phyloP scores from a whole-genome alignment of 352 stramenopile genomes.

The Pythium monospermum region DNA sequence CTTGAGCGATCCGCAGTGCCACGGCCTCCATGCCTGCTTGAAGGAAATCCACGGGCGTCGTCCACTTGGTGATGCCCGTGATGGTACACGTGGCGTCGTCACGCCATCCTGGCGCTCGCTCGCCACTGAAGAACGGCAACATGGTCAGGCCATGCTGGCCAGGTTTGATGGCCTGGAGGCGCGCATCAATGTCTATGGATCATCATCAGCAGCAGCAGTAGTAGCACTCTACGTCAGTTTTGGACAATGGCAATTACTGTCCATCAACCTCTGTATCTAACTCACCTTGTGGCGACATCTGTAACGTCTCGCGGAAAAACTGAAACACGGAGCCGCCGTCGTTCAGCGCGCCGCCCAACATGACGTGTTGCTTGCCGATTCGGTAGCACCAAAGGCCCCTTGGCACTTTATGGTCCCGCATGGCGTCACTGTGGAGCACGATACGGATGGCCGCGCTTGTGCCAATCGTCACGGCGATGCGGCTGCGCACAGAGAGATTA shows the following conservation, averaged over 20 bases:
- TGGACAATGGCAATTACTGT: no score
- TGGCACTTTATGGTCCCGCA: slow-evolving; percentile 66
- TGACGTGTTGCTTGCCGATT: slow-evolving; percentile 72
- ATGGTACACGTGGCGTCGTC: slow-evolving; percentile 89
- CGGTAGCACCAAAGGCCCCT: slow-evolving; percentile 94
- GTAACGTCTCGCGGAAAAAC: slow-evolving; percentile 83
- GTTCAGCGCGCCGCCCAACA: slow-evolving; percentile 94
- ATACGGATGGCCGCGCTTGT: slow-evolving; percentile 92
- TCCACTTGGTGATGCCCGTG: slow-evolving; percentile 89
- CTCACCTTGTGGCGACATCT: slow-evolving; percentile 39
- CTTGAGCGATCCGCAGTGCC: slow-evolving; percentile 78
- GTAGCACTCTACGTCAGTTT: no score
- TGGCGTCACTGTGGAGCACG: slow-evolving; percentile 50
- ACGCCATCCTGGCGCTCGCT: slow-evolving; percentile 91
- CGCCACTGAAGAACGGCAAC: slow-evolving; percentile 91
- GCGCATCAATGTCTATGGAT: slow-evolving; percentile 29
- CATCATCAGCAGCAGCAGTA: slow-evolving; percentile 11
- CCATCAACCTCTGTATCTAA: not conserved
- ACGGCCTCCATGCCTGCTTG: slow-evolving; percentile 90
- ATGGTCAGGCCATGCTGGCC: slow-evolving; percentile 74
- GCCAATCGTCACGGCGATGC: slow-evolving; percentile 92
- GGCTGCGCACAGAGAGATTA: slow-evolving; percentile 41
- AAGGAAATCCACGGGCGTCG: slow-evolving; percentile 83
- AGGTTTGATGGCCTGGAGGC: slow-evolving; percentile 32
- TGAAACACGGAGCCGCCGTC: slow-evolving; percentile 95